Evolutionary conservation across 2,329 filamentous ascomycete genomes (phyloP).

Genomic region (Trichoderma sp.): DNA sequence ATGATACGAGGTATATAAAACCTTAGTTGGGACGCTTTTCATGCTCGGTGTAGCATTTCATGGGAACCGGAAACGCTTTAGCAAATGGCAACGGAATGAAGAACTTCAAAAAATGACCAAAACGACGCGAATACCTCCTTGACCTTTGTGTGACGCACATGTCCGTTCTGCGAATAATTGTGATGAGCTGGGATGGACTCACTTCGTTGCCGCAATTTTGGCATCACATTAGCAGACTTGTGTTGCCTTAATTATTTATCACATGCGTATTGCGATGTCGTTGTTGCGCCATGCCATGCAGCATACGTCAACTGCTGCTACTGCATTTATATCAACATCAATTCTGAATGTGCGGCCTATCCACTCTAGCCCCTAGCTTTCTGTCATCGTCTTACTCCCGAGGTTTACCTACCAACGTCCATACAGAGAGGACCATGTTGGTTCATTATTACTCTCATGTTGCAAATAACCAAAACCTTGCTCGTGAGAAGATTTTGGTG

Average conservation of each 20-base stretch:
- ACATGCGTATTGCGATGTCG: background rate
- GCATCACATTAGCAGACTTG: no score
- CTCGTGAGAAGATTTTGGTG: background rate
- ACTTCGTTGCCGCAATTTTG: background rate
- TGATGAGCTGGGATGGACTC: background rate
- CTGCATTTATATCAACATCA: background rate
- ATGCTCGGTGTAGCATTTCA: constrained; percentile 40
- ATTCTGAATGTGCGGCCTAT: background rate
- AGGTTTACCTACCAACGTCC: background rate
- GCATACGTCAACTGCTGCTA: background rate
- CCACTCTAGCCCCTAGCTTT: background rate
- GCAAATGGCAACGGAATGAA: constrained; percentile 41
- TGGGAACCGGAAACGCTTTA: constrained; percentile 39
- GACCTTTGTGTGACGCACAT: constrained; percentile 5
- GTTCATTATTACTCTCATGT: background rate
- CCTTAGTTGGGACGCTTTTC: constrained; percentile 41
- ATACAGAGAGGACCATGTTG: background rate
- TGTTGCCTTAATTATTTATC: no score
- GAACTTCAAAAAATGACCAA: constrained; percentile 31
- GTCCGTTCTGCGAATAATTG: background rate
- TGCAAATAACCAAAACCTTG: background rate
- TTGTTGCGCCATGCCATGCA: background rate
- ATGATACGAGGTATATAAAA: constrained; percentile 35
- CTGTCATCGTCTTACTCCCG: background rate
- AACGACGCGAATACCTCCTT: background rate